Conservation (phyloP, 257 asterid species). For the Solanum piurae region DNA sequence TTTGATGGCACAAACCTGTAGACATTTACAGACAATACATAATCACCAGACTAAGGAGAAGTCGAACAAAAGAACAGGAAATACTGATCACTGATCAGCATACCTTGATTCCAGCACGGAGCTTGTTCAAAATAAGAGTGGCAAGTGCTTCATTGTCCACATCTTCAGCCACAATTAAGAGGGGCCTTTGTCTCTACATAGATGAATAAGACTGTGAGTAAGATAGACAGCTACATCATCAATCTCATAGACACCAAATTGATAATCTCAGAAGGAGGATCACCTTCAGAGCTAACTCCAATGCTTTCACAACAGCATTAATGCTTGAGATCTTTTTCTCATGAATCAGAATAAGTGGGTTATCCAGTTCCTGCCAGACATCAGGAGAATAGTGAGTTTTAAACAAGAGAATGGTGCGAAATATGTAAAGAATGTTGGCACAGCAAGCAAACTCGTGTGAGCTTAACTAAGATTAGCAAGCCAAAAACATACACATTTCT, state of each 20-base stretch:
- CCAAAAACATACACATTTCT: slow-evolving; percentile 77
- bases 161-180: slow-evolving; percentile 80
- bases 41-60: background rate
- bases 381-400: background rate
- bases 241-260: background rate
- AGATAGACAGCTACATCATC: background rate
- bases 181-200: slow-evolving; percentile 70
- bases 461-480: background rate
- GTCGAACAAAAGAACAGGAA: background rate
- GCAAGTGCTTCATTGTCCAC: slow-evolving; percentile 97
- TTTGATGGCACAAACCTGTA: slow-evolving; percentile 87
- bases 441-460: background rate
- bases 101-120: slow-evolving; percentile 91
- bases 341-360: slow-evolving; percentile 71
- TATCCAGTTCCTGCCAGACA: slow-evolving; percentile 66
- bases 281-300: slow-evolving; percentile 90
- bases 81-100: background rate
- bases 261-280: background rate
- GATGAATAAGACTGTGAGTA: background rate
- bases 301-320: slow-evolving; percentile 58
- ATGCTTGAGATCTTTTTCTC: slow-evolving; percentile 88
- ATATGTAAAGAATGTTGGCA: background rate
- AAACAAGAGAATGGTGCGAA: background rate
- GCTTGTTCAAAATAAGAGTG: slow-evolving; percentile 87
- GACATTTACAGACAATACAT: background rate